Conservation (phyloP, 345 rosid species). For the Citrus medica region DNA sequence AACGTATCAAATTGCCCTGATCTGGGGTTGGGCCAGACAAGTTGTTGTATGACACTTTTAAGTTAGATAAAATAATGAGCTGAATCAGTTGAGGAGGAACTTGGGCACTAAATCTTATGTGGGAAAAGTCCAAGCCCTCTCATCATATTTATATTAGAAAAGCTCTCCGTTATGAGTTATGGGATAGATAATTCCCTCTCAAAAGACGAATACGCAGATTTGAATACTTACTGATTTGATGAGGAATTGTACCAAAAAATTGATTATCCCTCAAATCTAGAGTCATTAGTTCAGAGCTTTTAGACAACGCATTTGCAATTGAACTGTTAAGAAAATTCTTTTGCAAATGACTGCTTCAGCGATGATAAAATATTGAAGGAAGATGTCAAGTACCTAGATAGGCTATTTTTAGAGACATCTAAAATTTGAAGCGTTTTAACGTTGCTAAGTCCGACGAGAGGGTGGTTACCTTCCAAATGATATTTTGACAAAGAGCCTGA, state of each 20-base stretch:
- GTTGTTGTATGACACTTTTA: neutral
- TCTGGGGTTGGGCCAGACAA: neutral
- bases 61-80: neutral
- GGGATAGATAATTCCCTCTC: neutral
- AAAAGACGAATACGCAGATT: neutral
- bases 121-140: neutral
- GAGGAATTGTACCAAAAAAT: neutral
- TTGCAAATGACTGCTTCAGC: neutral
- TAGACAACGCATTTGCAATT: neutral
- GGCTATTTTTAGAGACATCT: neutral
- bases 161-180: constrained; percentile 14
- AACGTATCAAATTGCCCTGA: neutral
- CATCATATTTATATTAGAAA: constrained; percentile 4
- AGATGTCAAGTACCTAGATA: neutral
- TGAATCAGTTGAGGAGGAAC: constrained; percentile 13
- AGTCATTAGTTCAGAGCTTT: neutral
- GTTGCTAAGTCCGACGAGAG: neutral
- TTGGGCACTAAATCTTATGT: constrained; percentile 10
- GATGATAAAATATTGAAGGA: neutral
- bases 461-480: neutral
- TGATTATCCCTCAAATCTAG: neutral
- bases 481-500: neutral
- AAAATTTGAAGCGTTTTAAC: neutral
- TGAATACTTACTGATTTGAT: no score
- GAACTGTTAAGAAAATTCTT: neutral